Conservation (phyloP, 805 yeast genomes). For the Hanseniaspora meyeri region DNA sequence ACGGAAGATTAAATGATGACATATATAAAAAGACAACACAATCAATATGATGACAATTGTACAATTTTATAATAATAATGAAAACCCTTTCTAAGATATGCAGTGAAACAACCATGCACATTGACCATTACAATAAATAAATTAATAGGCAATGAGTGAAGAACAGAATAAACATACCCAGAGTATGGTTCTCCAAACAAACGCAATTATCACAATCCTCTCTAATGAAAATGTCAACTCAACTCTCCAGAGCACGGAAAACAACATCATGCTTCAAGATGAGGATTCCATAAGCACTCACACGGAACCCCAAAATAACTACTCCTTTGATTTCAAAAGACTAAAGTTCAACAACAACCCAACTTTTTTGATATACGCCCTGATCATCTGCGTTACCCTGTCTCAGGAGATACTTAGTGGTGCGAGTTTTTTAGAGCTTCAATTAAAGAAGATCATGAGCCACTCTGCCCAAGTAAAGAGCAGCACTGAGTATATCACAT, state of each 20-base stretch:
- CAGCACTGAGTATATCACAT: neutral
- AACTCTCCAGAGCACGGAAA: neutral
- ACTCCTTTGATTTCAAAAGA: slow-evolving; percentile 1
- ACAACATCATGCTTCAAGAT: neutral
- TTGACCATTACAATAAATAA: no score
- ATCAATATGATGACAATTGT: no score
- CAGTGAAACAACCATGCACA: no score
- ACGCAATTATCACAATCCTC: neutral
- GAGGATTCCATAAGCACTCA: neutral
- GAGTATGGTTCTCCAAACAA: neutral
- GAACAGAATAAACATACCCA: neutral
- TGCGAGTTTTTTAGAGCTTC: slow-evolving; percentile 3
- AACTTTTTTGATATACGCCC: neutral
- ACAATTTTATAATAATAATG: no score
- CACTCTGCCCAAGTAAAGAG: neutral
- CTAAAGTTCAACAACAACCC: slow-evolving; percentile 1
- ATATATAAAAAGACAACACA: no score
- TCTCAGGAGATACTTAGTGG: neutral
- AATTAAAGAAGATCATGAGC: neutral
- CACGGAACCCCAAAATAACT: neutral
- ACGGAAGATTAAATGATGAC: no score
- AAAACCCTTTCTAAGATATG: no score
- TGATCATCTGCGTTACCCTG: neutral
- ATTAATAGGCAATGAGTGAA: neutral
- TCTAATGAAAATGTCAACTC: neutral